These are phyloP conservation scores for Coemansia sp. DNA, from an alignment of 192 early-diverging fungal genomes.

Conservation along the genomic window DNA sequence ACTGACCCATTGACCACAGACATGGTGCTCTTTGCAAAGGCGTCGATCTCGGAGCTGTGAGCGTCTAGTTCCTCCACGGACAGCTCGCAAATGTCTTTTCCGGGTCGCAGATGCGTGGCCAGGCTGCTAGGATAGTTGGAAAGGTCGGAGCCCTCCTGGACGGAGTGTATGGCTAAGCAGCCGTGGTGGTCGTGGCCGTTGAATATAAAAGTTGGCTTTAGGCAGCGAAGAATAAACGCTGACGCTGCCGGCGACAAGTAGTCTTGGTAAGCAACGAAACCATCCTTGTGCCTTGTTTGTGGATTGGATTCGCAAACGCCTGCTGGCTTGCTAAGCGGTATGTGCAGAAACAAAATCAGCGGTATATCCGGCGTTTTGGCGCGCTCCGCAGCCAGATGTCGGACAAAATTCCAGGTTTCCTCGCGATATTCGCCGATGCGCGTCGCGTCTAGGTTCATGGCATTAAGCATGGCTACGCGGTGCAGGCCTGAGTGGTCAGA, in stretches of 20 bases:
- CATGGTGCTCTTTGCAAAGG: constrained; percentile 22
- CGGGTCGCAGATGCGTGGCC: constrained; percentile 4
- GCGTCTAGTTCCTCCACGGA: constrained; percentile 27
- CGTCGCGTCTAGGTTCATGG: constrained; percentile 48
- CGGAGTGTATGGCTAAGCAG: constrained; percentile 52
- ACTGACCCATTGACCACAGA: neutral
- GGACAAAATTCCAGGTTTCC: constrained; percentile 59
- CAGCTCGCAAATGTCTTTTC: constrained; percentile 25
- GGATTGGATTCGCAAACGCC: constrained; percentile 57
- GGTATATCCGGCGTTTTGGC: constrained; percentile 32
- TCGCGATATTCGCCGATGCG: constrained; percentile 44
- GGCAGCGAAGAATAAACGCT: constrained; percentile 55
- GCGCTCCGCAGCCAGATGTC: constrained; percentile 32
- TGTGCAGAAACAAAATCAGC: constrained; percentile 58
- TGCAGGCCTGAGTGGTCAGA: constrained; percentile 5
- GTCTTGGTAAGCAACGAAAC: constrained; percentile 58
- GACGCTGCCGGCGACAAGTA: constrained; percentile 58
- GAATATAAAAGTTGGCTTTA: constrained; percentile 57
- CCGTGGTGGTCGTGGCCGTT: constrained; percentile 67
- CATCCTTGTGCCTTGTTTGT: constrained; percentile 36
- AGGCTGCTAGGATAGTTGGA: constrained; percentile 13
- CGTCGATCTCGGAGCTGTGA: constrained; percentile 21
- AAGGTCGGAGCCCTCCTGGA: constrained; percentile 3
- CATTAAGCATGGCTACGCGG: constrained; percentile 45
- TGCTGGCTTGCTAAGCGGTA: constrained; percentile 58